Base-by-base conservation (phyloP, 108 stramenopile species). In the Nannochloropsis salina region DNA sequence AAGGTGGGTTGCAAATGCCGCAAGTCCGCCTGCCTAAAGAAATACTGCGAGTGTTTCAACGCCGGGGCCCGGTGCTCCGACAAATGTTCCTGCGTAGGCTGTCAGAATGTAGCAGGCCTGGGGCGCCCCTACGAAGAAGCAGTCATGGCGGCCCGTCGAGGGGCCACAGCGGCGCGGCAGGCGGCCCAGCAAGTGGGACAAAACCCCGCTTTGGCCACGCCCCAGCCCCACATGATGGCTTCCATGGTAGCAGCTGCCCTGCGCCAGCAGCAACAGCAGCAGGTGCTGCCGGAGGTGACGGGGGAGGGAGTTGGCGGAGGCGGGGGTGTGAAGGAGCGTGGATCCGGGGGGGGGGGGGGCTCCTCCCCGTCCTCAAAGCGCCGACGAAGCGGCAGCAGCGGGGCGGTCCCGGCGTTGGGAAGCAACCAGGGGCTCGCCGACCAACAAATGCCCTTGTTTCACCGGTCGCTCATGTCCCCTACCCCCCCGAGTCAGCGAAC, bases 1-100 rank as follows among this genome's bases (percentile, higher is more conserved):
- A 95, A 95, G 86, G 80, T 92, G n/a, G 97, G 97, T 43, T 98
- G 98, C 92, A 96, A 96, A 83, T 98, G 98, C 88, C 92, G 95
- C 12, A 96, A 95, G 86, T 93, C 92, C 21, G 93, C 92, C 42
- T 98, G 98, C 86, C 92, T 97, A 83, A 98, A 98, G 89, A 97
- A 98, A 86, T 96, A 96, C 85, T 96, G 96, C 86, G 96, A 96
- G 83, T 96, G 96, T 85, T 96, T 92, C 88, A 93, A 94, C 74
- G 93, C 93, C 9, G 45, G 45, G 18, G 82, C 82, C 61, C 91
- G 92, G 42, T 99, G 98, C 86, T 93, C 91, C 44, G 61, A 89
- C 9, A 96, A 93, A 85, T 98, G 98, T 88, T 94, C 95, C 43
- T 98, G 98, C 91, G 86, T 88, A 15, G 95, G 94, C 43, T 99